phyloP scores from a whole-genome alignment of 1,139 yeast genomes.

The Candida smagusa region DNA sequence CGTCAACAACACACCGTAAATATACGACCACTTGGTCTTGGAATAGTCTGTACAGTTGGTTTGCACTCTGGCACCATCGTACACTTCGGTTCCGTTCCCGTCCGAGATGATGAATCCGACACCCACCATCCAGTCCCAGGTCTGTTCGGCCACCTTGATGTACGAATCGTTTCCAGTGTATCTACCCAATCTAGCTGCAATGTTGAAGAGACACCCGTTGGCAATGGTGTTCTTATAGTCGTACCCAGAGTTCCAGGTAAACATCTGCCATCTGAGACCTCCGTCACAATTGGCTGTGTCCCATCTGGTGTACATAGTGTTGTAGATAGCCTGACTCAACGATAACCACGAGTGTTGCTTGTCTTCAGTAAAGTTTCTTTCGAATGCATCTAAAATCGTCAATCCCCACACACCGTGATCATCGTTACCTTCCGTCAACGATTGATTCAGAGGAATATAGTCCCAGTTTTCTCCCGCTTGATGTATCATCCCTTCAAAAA shows the following conservation, averaged over 20 bases:
- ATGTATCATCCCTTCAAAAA: conserved; percentile 42
- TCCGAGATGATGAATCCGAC: conserved; percentile 51
- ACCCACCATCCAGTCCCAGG: conserved; percentile 79
- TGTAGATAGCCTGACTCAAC: conserved; percentile 77
- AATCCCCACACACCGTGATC: conserved; percentile 74
- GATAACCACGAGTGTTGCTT: conserved; percentile 64
- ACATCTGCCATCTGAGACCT: conserved; percentile 95
- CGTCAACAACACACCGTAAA: conserved; percentile 73
- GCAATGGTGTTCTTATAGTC: conserved; percentile 88
- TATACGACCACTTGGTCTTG: conserved; percentile 79
- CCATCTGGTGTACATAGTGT: conserved; percentile 90
- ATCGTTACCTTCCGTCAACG: conserved; percentile 67
- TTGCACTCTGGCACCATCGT: conserved; percentile 75
- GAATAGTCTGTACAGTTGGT: conserved; percentile 62
- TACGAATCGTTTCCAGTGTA: conserved; percentile 74
- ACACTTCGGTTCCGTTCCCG: conserved; percentile 45
- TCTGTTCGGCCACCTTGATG: conserved; percentile 72
- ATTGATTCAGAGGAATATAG: conserved; percentile 57
- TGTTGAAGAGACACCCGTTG: conserved; percentile 84
- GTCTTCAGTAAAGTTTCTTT: conserved; percentile 55
- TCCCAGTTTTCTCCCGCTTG: conserved; percentile 54
- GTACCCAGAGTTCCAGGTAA: conserved; percentile 91
- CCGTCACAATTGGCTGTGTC: conserved; percentile 72
- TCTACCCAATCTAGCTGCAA: conserved; percentile 84
- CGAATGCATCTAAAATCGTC: conserved; percentile 59